Evolutionary conservation across 371 early-diverging fungal genomes (phyloP).

Genomic region (Mucor racemosus): DNA sequence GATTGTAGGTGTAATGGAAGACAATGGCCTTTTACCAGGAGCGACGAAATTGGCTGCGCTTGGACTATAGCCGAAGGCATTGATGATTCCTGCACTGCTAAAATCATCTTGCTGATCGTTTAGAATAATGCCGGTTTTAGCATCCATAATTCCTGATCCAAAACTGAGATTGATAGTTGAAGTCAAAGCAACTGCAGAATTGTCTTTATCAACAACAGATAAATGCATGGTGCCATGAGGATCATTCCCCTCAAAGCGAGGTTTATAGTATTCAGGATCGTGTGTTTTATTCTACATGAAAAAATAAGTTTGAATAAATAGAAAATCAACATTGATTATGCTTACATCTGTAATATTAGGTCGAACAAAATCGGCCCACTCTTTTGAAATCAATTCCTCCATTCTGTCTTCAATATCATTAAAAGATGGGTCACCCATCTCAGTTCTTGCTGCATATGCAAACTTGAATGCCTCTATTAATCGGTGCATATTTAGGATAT

Average conservation of each 20-base stretch:
- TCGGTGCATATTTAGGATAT: conserved; percentile 70
- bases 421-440: conserved; percentile 82
- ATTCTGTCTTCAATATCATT: conserved; percentile 51
- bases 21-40: conserved; percentile 92
- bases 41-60: not conserved
- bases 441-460: conserved; percentile 84
- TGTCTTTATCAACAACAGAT: conserved; percentile 85
- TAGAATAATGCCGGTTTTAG: conserved; percentile 92
- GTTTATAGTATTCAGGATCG: conserved; percentile 73
- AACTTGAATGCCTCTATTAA: conserved; percentile 91
- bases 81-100: conserved; percentile 61
- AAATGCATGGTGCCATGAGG: conserved; percentile 98
- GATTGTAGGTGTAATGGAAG: conserved; percentile 89
- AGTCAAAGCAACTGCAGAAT: conserved; percentile 87
- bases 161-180: conserved; percentile 94
- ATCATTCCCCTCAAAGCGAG: conserved; percentile 73
- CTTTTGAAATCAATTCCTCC: conserved; percentile 69
- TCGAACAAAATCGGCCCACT: conserved; percentile 66
- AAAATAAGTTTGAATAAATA: not conserved
- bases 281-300: conserved; percentile 34
- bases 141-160: conserved; percentile 94
- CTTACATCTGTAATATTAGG: conserved; percentile 69
- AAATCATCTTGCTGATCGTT: conserved; percentile 99
- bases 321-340: not conserved
- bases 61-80: conserved; percentile 6